These are phyloP conservation scores for Claviceps arundinis DNA, from an alignment of 2,329 filamentous ascomycete genomes.

Conservation along the genomic window DNA sequence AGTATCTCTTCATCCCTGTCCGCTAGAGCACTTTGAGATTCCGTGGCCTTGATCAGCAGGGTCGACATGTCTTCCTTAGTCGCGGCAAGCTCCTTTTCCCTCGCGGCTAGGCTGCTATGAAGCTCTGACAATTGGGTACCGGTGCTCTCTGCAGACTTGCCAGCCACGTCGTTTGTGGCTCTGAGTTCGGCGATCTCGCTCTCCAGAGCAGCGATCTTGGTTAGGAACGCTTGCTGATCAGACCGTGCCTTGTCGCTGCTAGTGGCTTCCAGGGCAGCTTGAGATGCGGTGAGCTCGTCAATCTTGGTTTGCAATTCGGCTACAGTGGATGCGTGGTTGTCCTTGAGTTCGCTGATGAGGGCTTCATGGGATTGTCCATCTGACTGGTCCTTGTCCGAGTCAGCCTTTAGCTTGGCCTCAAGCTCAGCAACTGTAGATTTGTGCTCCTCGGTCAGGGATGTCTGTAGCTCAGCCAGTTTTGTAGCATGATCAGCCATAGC, in stretches of 20 bases:
- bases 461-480: slow-evolving; percentile 37
- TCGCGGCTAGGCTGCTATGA: slow-evolving; percentile 25
- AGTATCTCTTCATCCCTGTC: slow-evolving; percentile 36
- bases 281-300: slow-evolving; percentile 35
- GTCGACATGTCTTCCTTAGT: slow-evolving; percentile 27
- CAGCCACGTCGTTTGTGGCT: slow-evolving; percentile 31
- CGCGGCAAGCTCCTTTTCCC: slow-evolving; percentile 32
- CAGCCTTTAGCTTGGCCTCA: slow-evolving; percentile 38
- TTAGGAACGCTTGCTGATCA: slow-evolving; percentile 29
- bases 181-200: slow-evolving; percentile 38
- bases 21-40: slow-evolving; percentile 30
- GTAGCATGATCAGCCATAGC: slow-evolving; percentile 33
- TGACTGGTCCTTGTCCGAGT: slow-evolving; percentile 32
- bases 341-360: slow-evolving; percentile 35
- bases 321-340: slow-evolving; percentile 33
- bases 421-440: slow-evolving; percentile 32
- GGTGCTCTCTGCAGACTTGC: slow-evolving; percentile 29
- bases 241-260: slow-evolving; percentile 31
- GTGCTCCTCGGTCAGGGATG: slow-evolving; percentile 37
- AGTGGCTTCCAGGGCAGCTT: slow-evolving; percentile 29
- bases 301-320: slow-evolving; percentile 42
- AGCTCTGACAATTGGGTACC: slow-evolving; percentile 25
- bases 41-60: slow-evolving; percentile 35
- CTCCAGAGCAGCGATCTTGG: slow-evolving; percentile 37
- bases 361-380: slow-evolving; percentile 34